Evolutionary conservation across 2,329 filamentous ascomycete genomes (phyloP), one percentile per base, ranked within the genome.

Genomic region (Aspergillus unguis): DNA sequence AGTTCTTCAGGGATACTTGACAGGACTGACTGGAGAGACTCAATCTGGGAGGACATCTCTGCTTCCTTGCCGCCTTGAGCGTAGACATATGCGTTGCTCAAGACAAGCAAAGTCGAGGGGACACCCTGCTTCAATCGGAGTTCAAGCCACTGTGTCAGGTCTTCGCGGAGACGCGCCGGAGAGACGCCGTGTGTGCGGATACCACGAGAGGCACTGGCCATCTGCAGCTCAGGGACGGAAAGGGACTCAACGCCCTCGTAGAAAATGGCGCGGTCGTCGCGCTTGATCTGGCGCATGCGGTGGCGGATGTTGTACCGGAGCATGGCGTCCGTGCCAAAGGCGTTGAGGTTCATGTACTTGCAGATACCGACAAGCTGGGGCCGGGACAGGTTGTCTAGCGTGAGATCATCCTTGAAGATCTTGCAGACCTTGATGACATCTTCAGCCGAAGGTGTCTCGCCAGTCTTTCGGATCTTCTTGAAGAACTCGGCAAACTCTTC

Each of bases 371-470:
- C 92, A 47, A 99, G 80, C 75, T 99, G 94, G 11, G 94, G 94
- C 58, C 94, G 84, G 17, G 92, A 96, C 60, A 99, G 77, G 75
- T 99, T 99, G 83, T 99, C 94, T 31, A 99, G 81, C 0, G 94
- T 99, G 65, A 99, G 71, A 71, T 99, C 94, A 69, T 99, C 94
- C 72, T 94, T 95, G 84, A 99, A 99, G 59, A 95, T 88, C 80
- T 96, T 95, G 85, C 94, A 97, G 58, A 99, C 92, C 75, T 94
- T 96, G 79, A 99, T 95, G 58, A 99, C 90, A 68, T 99, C 94
- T 60, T 92, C 83, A 49, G 85, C 83, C 4, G 89, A 94, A 1
- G 94, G 94, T 42, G 87, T 81, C 77, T 97, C 92, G 58, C 92
- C 94, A 1, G 92, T 96, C 17, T 90, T 85, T 49, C 94, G 82